Evolutionary conservation across 805 yeast genomes (phyloP).

Genomic region (Komagataella pastoris): DNA sequence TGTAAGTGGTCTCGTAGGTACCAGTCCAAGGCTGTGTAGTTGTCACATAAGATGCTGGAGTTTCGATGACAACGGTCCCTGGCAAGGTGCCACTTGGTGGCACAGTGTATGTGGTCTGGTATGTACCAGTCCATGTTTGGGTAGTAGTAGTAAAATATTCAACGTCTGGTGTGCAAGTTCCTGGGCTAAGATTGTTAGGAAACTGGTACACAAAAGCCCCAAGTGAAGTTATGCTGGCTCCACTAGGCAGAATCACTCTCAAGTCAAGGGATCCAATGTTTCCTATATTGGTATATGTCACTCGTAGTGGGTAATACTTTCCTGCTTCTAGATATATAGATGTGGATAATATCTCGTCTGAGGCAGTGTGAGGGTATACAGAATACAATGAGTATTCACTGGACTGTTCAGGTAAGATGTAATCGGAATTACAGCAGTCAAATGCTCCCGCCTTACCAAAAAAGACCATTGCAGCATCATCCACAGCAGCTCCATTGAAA

Average conservation of each 20-base stretch:
- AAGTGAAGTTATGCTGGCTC: not conserved
- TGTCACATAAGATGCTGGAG: too few species aligned
- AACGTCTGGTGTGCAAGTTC: not conserved
- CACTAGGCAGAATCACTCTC: not conserved
- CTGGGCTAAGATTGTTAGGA: not conserved
- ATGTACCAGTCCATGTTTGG: not conserved
- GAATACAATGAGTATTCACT: not conserved
- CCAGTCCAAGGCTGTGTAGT: too few species aligned
- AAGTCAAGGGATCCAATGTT: not conserved
- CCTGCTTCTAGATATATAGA: not conserved
- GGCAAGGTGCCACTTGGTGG: too few species aligned
- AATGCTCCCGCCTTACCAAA: not conserved
- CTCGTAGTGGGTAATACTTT: not conserved
- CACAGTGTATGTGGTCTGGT: too few species aligned
- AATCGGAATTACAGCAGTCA: not conserved
- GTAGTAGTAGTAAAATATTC: not conserved
- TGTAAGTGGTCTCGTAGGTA: too few species aligned
- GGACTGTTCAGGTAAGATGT: not conserved
- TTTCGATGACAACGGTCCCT: too few species aligned
- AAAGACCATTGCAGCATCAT: not conserved
- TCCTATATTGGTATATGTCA: not conserved
- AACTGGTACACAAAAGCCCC: not conserved
- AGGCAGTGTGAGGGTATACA: not conserved
- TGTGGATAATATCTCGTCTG: not conserved
- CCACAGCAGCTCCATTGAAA: not conserved